phyloP scores from a whole-genome alignment of 345 rosid genomes.

The Euphorbia pulcherrima region DNA sequence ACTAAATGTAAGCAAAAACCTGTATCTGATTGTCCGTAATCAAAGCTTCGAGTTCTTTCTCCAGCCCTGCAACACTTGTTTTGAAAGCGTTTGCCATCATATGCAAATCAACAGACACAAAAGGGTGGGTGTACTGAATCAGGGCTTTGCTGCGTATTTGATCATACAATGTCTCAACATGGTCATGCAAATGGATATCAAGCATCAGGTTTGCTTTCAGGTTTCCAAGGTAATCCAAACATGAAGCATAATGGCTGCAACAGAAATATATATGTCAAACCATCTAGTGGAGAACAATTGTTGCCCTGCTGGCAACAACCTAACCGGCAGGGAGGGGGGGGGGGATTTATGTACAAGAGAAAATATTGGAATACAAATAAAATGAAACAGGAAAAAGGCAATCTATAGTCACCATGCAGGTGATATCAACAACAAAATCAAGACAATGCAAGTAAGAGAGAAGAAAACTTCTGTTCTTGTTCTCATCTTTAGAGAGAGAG shows the following conservation, averaged over 20 bases:
- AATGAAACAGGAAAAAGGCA: not conserved
- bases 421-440: not conserved
- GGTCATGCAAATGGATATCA: slow-evolving; percentile 92
- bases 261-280: not conserved
- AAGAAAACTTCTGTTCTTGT: not conserved
- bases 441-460: not conserved
- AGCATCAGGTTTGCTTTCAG: slow-evolving; percentile 77
- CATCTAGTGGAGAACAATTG: not conserved
- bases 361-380: too few relatives aligned
- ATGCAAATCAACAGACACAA: slow-evolving; percentile 86
- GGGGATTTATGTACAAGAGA: not conserved
- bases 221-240: slow-evolving; percentile 85
- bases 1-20: slow-evolving; percentile 35
- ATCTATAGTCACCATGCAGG: not conserved
- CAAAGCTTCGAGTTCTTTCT: slow-evolving; percentile 86
- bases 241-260: slow-evolving; percentile 88
- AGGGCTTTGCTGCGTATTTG: slow-evolving; percentile 93
- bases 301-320: slow-evolving; percentile 1
- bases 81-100: slow-evolving; percentile 98
- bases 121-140: slow-evolving; percentile 96
- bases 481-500: not conserved
- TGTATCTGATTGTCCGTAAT: slow-evolving; percentile 95
- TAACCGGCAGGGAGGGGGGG: not conserved
- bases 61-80: slow-evolving; percentile 74
- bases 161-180: slow-evolving; percentile 78